Base-by-base conservation (phyloP, 2,329 filamentous ascomycete genomes). In the Ophiocordyceps camponoti-rufipedis region DNA sequence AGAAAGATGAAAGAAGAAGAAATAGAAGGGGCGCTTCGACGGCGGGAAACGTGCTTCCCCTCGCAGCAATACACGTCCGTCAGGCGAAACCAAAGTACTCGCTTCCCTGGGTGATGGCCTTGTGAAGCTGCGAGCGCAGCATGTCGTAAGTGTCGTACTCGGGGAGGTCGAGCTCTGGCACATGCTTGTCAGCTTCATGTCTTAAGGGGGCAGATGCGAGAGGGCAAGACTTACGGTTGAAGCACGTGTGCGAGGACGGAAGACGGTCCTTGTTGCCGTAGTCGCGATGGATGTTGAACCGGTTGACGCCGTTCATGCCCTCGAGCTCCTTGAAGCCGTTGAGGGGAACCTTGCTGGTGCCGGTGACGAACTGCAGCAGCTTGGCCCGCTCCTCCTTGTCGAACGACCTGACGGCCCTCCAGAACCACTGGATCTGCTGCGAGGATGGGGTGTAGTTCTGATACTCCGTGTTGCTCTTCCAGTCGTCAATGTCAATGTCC, bases 281-380 rank as follows among this genome's bases (percentile, higher is more conserved):
- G 64, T 96, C 91, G 52, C 91, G 86, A 61, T 98, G 91, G 51
- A 98, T 96, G 62, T 96, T 98, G 78, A 98, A 98, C 52, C 86
- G 81, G 63, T 84, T 94, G 62, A 96, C 81, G 38, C 91, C 91
- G 58, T 98, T 96, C 91, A 98, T 98, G 53, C 91, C 93, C 67
- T 98, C 93, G 7, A 98, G 75, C 63, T 98, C 91, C 67, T 94
- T 95, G 74, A 98, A 98, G 12, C 91, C 91, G 55, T 98, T 98
- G 44, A 98, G 78, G 38, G 91, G 91, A 42, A 98, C 93, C 67
- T 98, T 98, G 62, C 85, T 93, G 16, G 93, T 98, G 60, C 91
- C 91, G 1, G 93, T 98, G 53, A 98, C 91, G 61, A 98, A 98
- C 58, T 98, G 91, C 41, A 98, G 74, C 50, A 98, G 70, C 65